Percentiles rank a stretch among this genome's conserved stretches.
phyloP scores from a whole-genome alignment of 805 yeast species.

The Sugiyamaella valdiviana region DNA sequence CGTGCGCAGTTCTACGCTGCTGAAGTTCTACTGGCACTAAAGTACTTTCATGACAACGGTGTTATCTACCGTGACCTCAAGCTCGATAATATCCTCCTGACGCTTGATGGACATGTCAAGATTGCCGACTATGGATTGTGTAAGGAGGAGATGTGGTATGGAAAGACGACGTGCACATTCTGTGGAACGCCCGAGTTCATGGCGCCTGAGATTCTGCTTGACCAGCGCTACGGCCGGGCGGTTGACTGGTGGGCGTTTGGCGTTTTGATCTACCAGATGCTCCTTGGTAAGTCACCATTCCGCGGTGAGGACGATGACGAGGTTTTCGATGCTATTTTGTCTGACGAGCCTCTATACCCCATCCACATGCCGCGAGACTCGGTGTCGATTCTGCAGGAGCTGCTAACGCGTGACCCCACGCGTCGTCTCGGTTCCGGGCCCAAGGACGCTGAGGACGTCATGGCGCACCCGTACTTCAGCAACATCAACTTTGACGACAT shows the following conservation, averaged over 20 bases:
- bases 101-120: constrained; percentile 89
- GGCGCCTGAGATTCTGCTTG: constrained; percentile 97
- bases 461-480: constrained; percentile 90
- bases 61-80: constrained; percentile 95
- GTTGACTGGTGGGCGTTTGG: constrained; percentile 99
- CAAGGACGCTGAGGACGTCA: constrained; percentile 85
- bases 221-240: constrained; percentile 84
- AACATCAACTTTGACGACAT: constrained; percentile 89
- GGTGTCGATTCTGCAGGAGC: constrained; percentile 85
- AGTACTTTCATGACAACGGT: constrained; percentile 92
- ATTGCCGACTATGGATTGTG: constrained; percentile 97
- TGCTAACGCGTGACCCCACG: constrained; percentile 82
- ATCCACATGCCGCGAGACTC: constrained; percentile 96
- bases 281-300: constrained; percentile 93
- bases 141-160: constrained; percentile 85
- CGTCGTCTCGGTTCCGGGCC: constrained; percentile 82
- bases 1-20: constrained; percentile 98
- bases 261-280: constrained; percentile 91
- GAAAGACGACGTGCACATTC: constrained; percentile 83
- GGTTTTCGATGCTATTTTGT: constrained; percentile 89
- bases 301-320: constrained; percentile 97
- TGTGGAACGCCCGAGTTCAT: constrained; percentile 99
- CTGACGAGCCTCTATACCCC: constrained; percentile 95
- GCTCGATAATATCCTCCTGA: constrained; percentile 84
- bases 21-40: constrained; percentile 84